Conservation (phyloP, 371 early-diverging fungal genomes). For the Mortierella sp. region DNA sequence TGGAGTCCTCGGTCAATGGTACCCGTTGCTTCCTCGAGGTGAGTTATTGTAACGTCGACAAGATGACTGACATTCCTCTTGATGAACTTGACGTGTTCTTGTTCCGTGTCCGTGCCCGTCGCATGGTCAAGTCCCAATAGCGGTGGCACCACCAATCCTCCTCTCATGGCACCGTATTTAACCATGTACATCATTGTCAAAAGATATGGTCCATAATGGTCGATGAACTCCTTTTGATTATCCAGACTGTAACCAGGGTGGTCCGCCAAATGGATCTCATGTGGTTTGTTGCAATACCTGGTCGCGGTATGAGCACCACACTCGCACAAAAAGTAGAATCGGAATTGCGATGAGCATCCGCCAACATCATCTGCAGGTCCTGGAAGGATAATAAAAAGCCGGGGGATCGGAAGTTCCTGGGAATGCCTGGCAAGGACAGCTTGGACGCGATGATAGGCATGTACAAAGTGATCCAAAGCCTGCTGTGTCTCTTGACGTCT, state of each 20-base stretch:
- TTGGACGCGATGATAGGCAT: slow-evolving; percentile 2
- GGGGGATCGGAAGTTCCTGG: slow-evolving; percentile 24
- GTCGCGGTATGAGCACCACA: slow-evolving; percentile 2
- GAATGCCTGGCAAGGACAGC: slow-evolving; percentile 16
- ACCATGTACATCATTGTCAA: slow-evolving; percentile 6
- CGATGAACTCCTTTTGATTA: neutral
- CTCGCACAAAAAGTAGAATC: slow-evolving; percentile 1
- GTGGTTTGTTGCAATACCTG: neutral
- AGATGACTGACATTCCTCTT: neutral
- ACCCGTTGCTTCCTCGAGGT: neutral
- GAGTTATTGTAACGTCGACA: neutral
- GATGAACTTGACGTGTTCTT: neutral
- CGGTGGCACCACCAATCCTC: neutral
- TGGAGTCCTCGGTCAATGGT: neutral
- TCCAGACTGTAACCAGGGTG: slow-evolving; percentile 9
- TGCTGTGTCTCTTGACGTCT: no score
- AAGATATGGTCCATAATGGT: slow-evolving; percentile 6
- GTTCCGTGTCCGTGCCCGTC: neutral
- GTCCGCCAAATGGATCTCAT: slow-evolving; percentile 8
- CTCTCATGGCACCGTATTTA: neutral
- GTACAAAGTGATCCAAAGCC: slow-evolving; percentile 8
- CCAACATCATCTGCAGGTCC: neutral
- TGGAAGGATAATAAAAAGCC: slow-evolving; percentile 35
- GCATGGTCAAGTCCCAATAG: neutral
- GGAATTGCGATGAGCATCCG: neutral